Evolutionary conservation across 345 rosid genomes (phyloP).

Genomic region (Eucalyptus polyanthemos): DNA sequence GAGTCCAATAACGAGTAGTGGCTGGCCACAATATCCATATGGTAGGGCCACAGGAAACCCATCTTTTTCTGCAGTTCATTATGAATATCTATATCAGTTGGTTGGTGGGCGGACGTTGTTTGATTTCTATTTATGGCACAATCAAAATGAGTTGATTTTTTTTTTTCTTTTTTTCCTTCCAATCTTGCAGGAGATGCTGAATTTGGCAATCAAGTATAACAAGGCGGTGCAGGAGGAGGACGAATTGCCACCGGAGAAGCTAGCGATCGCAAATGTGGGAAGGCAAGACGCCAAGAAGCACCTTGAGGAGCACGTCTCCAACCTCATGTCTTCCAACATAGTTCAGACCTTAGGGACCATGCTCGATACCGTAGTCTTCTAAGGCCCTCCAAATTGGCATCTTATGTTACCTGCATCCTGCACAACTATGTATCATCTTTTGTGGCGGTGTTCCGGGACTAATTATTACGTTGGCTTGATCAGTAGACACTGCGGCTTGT

Average conservation of each 20-base stretch:
- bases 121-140: background rate
- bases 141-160: background rate
- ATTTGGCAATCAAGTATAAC: constrained; percentile 70
- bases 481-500: background rate
- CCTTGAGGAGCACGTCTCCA: constrained; percentile 89
- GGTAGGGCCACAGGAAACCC: background rate
- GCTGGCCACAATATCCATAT: background rate
- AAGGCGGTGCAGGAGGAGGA: constrained; percentile 99
- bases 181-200: constrained; percentile 80
- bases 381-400: background rate
- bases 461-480: background rate
- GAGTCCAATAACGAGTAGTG: background rate
- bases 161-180: background rate
- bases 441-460: background rate
- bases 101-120: background rate
- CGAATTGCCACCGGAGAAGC: constrained; percentile 88
- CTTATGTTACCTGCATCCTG: background rate
- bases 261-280: constrained; percentile 90
- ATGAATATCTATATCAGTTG: background rate
- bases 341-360: constrained; percentile 95
- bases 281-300: constrained; percentile 99
- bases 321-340: constrained; percentile 97
- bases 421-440: background rate
- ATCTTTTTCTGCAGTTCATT: background rate
- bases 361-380: constrained; percentile 95